phyloP scores from a whole-genome alignment of 257 asterid species.

The Scutellaria baicalensis region DNA sequence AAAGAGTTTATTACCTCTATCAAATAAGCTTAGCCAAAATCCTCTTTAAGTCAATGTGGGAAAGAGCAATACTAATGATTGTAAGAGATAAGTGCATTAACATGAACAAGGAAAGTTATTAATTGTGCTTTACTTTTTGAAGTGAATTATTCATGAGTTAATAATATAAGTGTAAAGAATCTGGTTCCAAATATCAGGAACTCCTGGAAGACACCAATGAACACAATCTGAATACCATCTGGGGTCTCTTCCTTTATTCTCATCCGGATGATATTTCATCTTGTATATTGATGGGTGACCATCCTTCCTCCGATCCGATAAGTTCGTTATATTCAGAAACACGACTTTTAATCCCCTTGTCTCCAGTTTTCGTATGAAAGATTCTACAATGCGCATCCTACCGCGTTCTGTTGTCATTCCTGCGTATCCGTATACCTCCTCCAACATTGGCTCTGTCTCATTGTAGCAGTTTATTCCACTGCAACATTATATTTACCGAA shows the following conservation, averaged over 20 bases:
- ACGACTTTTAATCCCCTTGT: background rate
- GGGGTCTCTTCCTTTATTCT: background rate
- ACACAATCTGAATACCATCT: background rate
- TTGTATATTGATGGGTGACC: background rate
- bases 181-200: constrained; percentile 1
- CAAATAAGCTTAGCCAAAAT: no score
- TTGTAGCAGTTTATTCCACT: background rate
- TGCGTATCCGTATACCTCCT: background rate
- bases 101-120: no score
- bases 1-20: no score
- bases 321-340: background rate
- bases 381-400: background rate
- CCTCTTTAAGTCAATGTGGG: no score
- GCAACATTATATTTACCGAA: background rate
- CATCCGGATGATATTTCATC: background rate
- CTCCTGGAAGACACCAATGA: constrained; percentile 8
- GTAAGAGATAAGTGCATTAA: no score
- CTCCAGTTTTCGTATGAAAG: background rate
- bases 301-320: background rate
- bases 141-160: no score
- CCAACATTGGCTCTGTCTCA: background rate
- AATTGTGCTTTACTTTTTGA: no score
- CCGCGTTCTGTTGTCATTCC: background rate
- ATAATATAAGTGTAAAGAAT: background rate
- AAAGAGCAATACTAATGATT: no score